These are phyloP conservation scores for Colletotrichum euphorbiae DNA, from an alignment of 2,329 filamentous ascomycete genomes.

Conservation along the genomic window DNA sequence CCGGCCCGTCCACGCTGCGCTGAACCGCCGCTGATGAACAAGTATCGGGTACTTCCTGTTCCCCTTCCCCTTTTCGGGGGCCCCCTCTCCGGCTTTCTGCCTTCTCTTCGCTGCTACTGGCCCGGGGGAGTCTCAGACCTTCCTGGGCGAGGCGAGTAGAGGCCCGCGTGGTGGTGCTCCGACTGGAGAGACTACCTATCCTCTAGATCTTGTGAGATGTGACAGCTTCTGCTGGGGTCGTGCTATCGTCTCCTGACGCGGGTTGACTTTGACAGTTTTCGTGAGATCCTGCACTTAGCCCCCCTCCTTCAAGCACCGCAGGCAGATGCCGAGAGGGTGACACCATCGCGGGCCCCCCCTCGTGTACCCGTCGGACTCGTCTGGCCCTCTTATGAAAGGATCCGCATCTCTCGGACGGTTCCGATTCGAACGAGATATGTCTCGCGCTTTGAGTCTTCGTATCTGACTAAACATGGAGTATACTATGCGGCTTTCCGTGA, in stretches of 20 bases:
- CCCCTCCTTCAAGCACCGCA: conserved; percentile 6
- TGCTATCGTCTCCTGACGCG: background rate
- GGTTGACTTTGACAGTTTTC: conserved; percentile 15
- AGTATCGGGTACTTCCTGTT: background rate
- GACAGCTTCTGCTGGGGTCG: conserved; percentile 4
- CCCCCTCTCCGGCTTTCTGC: background rate
- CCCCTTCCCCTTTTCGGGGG: no score
- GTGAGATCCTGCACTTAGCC: conserved; percentile 38
- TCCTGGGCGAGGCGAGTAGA: background rate
- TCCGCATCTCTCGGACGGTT: background rate
- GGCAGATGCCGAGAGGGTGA: background rate
- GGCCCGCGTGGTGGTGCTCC: background rate
- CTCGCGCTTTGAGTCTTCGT: background rate
- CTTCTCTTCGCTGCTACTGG: background rate
- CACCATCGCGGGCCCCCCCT: background rate
- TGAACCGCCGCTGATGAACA: background rate
- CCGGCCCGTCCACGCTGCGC: background rate
- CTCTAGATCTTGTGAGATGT: conserved; percentile 30
- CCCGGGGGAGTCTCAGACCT: background rate
- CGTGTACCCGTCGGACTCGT: background rate
- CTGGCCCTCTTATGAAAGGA: background rate
- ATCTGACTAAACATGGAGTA: background rate
- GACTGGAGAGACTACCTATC: background rate
- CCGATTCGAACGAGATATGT: background rate
- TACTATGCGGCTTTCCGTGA: background rate